Conservation (phyloP, 371 early-diverging fungal genomes). For the Mortierella sp. region DNA sequence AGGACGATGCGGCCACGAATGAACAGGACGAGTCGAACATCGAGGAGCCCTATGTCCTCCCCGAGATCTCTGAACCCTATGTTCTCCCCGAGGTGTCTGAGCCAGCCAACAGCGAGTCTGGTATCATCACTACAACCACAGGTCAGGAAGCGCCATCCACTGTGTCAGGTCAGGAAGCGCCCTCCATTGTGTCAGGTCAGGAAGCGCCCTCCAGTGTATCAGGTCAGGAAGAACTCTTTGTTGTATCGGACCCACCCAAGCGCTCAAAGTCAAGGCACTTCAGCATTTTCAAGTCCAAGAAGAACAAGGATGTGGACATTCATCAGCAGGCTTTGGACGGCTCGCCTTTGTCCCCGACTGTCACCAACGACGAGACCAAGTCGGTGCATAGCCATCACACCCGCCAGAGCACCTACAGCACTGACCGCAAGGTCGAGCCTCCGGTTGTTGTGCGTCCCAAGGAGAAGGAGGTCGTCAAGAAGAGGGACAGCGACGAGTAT, state of each 20-base stretch:
- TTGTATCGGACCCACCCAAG: conserved; percentile 18
- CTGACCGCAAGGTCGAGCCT: conserved; percentile 23
- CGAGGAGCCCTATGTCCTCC: neutral
- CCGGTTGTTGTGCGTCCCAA: conserved; percentile 15
- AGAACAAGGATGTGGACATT: conserved; percentile 23
- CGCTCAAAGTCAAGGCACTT: conserved; percentile 39
- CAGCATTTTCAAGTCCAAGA: conserved; percentile 43
- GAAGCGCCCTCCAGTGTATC: conserved; percentile 10
- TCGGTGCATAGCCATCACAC: conserved; percentile 37
- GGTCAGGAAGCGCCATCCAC: neutral
- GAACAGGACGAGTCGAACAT: neutral
- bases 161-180: no score
- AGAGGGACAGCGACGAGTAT: conserved; percentile 41
- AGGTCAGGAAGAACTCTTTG: conserved; percentile 11
- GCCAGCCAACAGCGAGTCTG: conserved; percentile 4
- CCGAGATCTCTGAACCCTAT: neutral
- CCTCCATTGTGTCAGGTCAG: no score
- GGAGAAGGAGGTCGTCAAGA: conserved; percentile 29
- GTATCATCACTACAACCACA: neutral
- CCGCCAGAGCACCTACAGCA: conserved; percentile 25
- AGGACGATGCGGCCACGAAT: neutral
- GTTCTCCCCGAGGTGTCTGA: conserved; percentile 1
- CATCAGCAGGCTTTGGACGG: conserved; percentile 2
- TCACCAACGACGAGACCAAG: conserved; percentile 41
- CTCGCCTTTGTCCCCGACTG: conserved; percentile 1